These are phyloP conservation scores for Oryza longistaminata DNA, from an alignment of 176 grass and related monocot genomes.

Conservation along the genomic window DNA sequence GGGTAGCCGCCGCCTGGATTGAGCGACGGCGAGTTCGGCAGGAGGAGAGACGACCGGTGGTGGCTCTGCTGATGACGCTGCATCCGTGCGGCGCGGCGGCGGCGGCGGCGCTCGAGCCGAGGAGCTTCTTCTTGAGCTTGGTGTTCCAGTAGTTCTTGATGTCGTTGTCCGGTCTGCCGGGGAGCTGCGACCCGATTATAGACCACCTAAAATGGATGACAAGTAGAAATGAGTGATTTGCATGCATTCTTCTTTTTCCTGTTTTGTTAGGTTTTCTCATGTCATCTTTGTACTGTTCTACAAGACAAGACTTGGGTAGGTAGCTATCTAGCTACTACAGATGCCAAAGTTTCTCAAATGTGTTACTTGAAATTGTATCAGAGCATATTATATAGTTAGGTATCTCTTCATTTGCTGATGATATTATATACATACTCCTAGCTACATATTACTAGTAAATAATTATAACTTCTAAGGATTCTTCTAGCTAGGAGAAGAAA, in stretches of 20 bases:
- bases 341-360: background rate
- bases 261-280: background rate
- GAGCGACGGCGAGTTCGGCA: constrained; percentile 24
- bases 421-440: background rate
- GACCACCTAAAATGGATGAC: constrained; percentile 68
- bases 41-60: constrained; percentile 45
- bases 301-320: background rate
- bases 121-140: constrained; percentile 89
- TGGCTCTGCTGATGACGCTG: constrained; percentile 40
- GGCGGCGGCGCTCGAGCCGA: constrained; percentile 14
- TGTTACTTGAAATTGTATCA: background rate
- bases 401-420: background rate
- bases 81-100: constrained; percentile 10
- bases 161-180: constrained; percentile 84
- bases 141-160: constrained; percentile 99
- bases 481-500: background rate
- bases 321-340: background rate
- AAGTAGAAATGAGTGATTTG: background rate
- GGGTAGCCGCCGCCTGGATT: constrained; percentile 28
- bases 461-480: background rate
- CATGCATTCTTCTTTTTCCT: background rate
- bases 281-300: background rate
- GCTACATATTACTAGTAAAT: background rate
- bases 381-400: background rate
- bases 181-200: constrained; percentile 85